Conservation (phyloP, 208 protist genomes). For the Jaenimonas drosophilae region DNA sequence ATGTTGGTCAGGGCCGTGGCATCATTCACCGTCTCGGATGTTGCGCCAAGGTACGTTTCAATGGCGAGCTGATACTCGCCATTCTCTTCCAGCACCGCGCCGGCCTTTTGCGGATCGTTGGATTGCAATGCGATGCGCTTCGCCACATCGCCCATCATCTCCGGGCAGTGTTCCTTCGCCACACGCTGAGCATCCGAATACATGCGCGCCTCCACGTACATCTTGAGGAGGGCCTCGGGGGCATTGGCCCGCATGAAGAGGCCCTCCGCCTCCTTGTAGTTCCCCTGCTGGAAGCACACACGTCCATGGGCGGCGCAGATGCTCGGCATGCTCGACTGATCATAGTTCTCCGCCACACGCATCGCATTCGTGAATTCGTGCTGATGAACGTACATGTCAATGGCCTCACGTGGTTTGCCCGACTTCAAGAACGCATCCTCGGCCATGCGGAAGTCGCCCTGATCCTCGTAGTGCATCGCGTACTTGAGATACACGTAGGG, state of each 20-base stretch:
- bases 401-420: conserved; percentile 93
- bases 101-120: conserved; percentile 83
- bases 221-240: conserved; percentile 88
- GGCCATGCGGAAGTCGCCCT: conserved; percentile 91
- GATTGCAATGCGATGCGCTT: conserved; percentile 78
- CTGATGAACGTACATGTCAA: conserved; percentile 96
- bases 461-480: conserved; percentile 96
- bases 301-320: conserved; percentile 89
- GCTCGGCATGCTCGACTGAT: conserved; percentile 70
- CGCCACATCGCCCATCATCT: conserved; percentile 77
- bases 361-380: conserved; percentile 95
- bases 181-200: conserved; percentile 91
- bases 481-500: conserved; percentile 95
- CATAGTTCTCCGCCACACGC: conserved; percentile 93
- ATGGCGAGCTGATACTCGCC: conserved; percentile 92
- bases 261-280: conserved; percentile 87
- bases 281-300: conserved; percentile 77
- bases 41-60: conserved; percentile 90
- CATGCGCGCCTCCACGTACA: conserved; percentile 92
- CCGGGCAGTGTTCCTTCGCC: conserved; percentile 83
- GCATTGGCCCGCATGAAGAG: conserved; percentile 89
- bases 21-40: conserved; percentile 47
- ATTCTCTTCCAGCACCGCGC: conserved; percentile 85
- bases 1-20: conserved; percentile 63
- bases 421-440: conserved; percentile 96